These are phyloP conservation scores for Syzygium jambos DNA, from an alignment of 345 rosid genomes.

Conservation along the genomic window DNA sequence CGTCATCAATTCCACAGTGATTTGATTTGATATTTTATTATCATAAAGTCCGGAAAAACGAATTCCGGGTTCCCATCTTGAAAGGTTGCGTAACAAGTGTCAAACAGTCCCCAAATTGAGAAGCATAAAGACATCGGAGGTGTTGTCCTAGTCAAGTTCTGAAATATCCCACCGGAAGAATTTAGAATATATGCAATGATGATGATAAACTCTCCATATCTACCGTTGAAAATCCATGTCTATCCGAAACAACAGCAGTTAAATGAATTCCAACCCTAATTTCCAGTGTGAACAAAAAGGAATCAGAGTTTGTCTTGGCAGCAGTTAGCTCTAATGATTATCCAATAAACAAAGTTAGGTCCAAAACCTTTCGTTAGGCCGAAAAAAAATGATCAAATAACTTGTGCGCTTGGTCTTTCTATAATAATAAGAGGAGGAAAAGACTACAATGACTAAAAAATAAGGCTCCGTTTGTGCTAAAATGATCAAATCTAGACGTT, in stretches of 20 bases:
- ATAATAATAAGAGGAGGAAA: background rate
- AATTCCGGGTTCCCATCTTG: background rate
- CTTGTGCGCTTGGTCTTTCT: background rate
- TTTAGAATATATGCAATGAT: background rate
- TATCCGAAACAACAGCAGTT: background rate
- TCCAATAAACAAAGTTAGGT: background rate
- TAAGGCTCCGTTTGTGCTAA: background rate
- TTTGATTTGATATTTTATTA: background rate
- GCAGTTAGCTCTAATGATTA: background rate
- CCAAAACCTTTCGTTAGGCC: background rate
- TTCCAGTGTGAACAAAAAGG: background rate
- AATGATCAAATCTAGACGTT: background rate
- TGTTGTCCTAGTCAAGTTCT: background rate
- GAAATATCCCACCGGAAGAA: background rate
- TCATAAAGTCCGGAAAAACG: background rate
- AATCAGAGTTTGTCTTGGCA: background rate
- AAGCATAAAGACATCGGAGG: background rate
- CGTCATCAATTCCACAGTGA: conserved; percentile 16
- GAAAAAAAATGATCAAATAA: background rate
- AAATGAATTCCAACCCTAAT: background rate
- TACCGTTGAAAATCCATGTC: background rate
- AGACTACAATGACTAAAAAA: background rate
- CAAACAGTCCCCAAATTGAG: background rate
- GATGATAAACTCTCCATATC: background rate
- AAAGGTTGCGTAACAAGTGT: background rate